Base-by-base conservation (phyloP, 2,329 filamentous ascomycete genomes). In the Penicillium sp. region DNA sequence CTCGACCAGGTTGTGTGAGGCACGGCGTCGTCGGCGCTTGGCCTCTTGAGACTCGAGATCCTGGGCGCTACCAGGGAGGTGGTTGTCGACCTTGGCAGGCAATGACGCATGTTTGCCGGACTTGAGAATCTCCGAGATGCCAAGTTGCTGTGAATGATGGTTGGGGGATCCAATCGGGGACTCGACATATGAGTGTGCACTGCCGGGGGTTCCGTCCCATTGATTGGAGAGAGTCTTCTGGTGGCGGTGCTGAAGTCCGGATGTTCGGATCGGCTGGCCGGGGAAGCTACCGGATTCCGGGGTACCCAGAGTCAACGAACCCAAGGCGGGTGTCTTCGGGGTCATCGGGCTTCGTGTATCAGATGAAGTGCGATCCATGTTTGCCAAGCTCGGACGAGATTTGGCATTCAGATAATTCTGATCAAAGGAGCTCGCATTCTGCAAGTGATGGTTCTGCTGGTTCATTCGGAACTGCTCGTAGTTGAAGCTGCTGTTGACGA, bases 1-100 rank as follows among this genome's bases (percentile, higher is more conserved):
- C 81, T 99, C 95, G 12, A 99, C 95, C 42, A 96, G 84, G 75
- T 99, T 98, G 81, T 99, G 95, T 0, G 94, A 98, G 73, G 97
- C 95, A 42, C 95, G 87, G 62, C 95, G 88, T 63, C 93, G 87
- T 76, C 94, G 92, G 70, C 93, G 88, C 86, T 98, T 98, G 72
- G 93, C 93, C 76, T 98, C 95, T 73, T 97, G 93, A 0, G 92
- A 90, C 58, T 95, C 91, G 56, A 90, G 84, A 17, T 83, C 81
- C 57, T 79, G 79, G 15, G 75, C 70, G 26, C 72, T 71, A 8
- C 78, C 78, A 7, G 73, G 71, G 50, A 77, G 71, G 60, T 82
- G 81, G 35, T 72, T 86, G 67, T 87, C 85, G 56, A 97, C 88
- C 81, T 97, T 97, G 37, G 92, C 86, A 1, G 94, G 94, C 81